Evolutionary conservation across 1,284 basidiomycete species (phyloP), one percentile per base, ranked within the genome.

Genomic region (Exobasidium cylindrosporum): DNA sequence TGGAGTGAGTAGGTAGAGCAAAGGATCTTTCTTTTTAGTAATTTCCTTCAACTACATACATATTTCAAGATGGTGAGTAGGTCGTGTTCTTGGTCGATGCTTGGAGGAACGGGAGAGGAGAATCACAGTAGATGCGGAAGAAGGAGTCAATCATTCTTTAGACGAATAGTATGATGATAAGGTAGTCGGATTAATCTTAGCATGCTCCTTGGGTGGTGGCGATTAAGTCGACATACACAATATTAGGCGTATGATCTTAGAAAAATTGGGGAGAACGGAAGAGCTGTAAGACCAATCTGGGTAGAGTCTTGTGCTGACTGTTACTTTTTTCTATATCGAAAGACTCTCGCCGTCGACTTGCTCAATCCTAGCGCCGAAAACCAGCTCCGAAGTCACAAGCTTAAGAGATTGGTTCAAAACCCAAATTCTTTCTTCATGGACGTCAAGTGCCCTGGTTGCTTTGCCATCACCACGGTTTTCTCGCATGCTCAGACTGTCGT

Each of bases 291-390:
- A n/a, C n/a, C n/a, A n/a, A n/a, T n/a, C n/a, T n/a, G n/a, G n/a
- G n/a, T n/a, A n/a, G n/a, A n/a, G n/a, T n/a, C n/a, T n/a, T n/a
- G n/a, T n/a, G n/a, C 26, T 53, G 14, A 31, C 49, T 53, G 4
- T 10, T 24, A 28, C 14, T 53, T 24, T n/a, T n/a, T 53, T 14
- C 10, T 31, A 17, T 46, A 14, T 54, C 26, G 26, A 11, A 62
- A 97, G 95, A 88, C 92, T 88, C 92, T 99, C 85, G 92, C 93
- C 82, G 83, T 97, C 82, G 96, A 99, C 84, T 90, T 98, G 82
- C 89, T 98, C 82, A 92, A 98, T 89, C 95, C 93, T 76, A 90
- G 91, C 68, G 83, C 87, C 78, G 91, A 93, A 82, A 83, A 88
- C 76, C 83, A 90, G 88, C 83, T 76, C 60, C 65, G 64, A 57